Evolutionary conservation across 805 yeast species (phyloP), one percentile per base, ranked within the genome.

Genomic region (Wickerhamomyces silvicola): DNA sequence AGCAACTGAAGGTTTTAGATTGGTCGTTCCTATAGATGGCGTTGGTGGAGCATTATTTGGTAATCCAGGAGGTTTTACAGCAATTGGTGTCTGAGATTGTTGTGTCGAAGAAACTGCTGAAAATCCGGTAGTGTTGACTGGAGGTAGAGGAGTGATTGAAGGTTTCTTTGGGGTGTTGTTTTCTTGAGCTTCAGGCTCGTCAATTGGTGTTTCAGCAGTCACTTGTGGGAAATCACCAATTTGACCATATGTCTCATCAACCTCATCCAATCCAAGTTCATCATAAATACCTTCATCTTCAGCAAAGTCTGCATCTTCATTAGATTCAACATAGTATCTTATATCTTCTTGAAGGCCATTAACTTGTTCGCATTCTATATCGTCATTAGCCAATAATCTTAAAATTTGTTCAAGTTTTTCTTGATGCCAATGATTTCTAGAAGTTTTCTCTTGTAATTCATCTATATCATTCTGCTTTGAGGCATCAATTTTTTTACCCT

Each of bases 201-300:
- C n/a, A 31, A 22, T 14, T 4, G 30, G 27, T 16, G 39, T 44
- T 7, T 36, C 46, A 10, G 31, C 32, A 2, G 33, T 35, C 14
- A 24, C 37, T 13, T 39, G 41, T 18, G 52, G 43, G 26, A 56
- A 55, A 16, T 56, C 66, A 22, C 72, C 74, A 18, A 66, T 68
- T 34, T 67, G 72, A 22, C 69, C 74, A 17, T 69, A 72, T 22
- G 69, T 72, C 22, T 71, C 69, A 27, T 73, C 76, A 31, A 59
- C 56, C 6, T 76, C 80, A 37, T 69, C 78, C 27, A 87, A 70
- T 27, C 80, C 87, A 46, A 92, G 69, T 38, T 78, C 85, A 45
- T 92, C 97, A 58, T 90, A 92, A 39, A 90, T 74, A 10, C 85
- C 87, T 46, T 88, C 96, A 57, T 90, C 95, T 51, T 87, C 97